phyloP scores from a whole-genome alignment of 768 basidiomycete species.

The Mycena rosella region DNA sequence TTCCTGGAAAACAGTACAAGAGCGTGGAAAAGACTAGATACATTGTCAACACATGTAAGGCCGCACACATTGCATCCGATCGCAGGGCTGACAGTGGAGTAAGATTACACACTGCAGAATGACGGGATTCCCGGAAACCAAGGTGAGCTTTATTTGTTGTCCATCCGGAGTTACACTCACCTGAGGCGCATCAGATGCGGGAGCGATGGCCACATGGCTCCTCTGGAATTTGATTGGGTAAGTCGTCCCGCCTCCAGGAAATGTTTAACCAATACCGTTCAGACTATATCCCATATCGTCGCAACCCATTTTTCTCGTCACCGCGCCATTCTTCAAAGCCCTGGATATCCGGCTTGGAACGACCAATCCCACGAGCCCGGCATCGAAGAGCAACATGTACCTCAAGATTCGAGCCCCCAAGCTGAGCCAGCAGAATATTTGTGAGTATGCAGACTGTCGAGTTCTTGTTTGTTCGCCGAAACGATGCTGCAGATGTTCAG shows the following conservation, averaged over 20 bases:
- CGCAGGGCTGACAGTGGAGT: not conserved
- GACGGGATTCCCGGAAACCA: slow-evolving; percentile 16
- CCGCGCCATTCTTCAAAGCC: slow-evolving; percentile 14
- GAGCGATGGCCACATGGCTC: slow-evolving; percentile 16
- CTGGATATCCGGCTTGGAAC: slow-evolving; percentile 12
- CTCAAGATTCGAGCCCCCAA: slow-evolving; percentile 15
- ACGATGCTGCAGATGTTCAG: slow-evolving; percentile 4
- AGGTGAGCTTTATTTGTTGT: not conserved
- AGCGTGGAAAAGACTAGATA: slow-evolving; percentile 7
- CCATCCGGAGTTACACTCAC: not conserved
- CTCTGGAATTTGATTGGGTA: slow-evolving; percentile 19
- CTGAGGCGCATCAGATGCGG: not conserved
- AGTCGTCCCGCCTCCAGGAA: not conserved
- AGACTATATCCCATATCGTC: slow-evolving; percentile 15
- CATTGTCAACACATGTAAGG: slow-evolving; percentile 7
- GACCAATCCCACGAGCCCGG: not conserved
- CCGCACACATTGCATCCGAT: not conserved
- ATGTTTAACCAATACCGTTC: not conserved
- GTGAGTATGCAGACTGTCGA: not conserved
- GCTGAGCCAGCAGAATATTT: slow-evolving; percentile 12
- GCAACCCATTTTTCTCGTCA: slow-evolving; percentile 14
- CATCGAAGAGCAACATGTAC: slow-evolving; percentile 11
- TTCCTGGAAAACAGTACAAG: slow-evolving; percentile 17
- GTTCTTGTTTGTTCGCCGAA: not conserved
- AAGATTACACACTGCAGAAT: slow-evolving; percentile 11